Evolutionary conservation across 148 eudicot species (phyloP).

Genomic region (Nepenthes gracilis): DNA sequence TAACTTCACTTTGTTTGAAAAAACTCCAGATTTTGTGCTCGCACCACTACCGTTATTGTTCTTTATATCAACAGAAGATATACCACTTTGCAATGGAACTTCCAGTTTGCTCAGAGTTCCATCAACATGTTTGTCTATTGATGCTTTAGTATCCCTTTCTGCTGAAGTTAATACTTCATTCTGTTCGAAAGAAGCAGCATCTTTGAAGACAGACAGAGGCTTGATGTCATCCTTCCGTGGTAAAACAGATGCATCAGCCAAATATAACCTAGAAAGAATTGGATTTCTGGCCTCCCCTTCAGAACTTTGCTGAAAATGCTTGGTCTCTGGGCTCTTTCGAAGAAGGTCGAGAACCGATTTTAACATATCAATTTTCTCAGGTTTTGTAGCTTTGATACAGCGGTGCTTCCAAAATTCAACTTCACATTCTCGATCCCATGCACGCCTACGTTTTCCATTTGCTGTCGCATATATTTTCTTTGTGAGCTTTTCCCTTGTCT

Average conservation of each 20-base stretch:
- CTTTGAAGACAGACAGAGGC: constrained; percentile 58
- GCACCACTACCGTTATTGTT: constrained; percentile 16
- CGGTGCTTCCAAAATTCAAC: constrained; percentile 96
- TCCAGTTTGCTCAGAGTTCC: constrained; percentile 13
- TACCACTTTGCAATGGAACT: constrained; percentile 12
- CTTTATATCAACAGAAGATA: constrained; percentile 17
- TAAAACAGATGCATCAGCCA: constrained; percentile 86
- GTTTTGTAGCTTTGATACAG: constrained; percentile 45
- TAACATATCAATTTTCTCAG: constrained; percentile 77
- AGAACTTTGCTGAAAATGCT: constrained; percentile 17
- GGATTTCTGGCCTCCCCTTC: constrained; percentile 33
- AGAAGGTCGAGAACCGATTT: constrained; percentile 70
- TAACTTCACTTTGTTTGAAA: constrained; percentile 17
- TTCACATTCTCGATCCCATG: constrained; percentile 91
- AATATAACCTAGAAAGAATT: constrained; percentile 84
- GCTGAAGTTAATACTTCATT: constrained; percentile 15
- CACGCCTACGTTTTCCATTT: constrained; percentile 60
- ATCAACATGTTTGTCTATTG: constrained; percentile 10
- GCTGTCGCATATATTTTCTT: constrained; percentile 73
- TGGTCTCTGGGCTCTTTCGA: constrained; percentile 28
- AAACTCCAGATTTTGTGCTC: constrained; percentile 17
- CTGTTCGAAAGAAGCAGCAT: constrained; percentile 20
- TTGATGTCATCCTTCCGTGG: constrained; percentile 72
- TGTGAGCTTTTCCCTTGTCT: constrained; percentile 79
- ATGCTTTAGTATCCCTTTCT: constrained; percentile 16